Percentiles rank a stretch among this genome's conserved stretches.
Conservation (phyloP, 2,329 filamentous ascomycete species). For the Truncatella angustata region DNA sequence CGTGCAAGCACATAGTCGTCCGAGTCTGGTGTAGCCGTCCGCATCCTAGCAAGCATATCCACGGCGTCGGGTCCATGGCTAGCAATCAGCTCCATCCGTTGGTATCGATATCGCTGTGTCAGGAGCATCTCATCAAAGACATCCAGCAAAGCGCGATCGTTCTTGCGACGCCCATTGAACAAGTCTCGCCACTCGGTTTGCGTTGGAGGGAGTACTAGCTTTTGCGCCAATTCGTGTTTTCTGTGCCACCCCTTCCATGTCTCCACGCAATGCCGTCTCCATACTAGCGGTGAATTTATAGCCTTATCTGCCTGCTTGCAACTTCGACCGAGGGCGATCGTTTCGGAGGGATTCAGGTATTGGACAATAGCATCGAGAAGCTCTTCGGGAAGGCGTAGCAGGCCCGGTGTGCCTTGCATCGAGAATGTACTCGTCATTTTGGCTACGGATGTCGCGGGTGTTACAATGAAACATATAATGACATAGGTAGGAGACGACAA, state of each 20-base stretch:
- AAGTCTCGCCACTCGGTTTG: constrained; percentile 54
- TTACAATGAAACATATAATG: no score
- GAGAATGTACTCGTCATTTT: no score
- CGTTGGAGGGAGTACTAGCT: constrained; percentile 37
- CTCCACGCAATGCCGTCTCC: constrained; percentile 56
- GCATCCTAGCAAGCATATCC: constrained; percentile 49
- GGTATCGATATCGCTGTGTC: constrained; percentile 52
- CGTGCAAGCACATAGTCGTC: constrained; percentile 60
- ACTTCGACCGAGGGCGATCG: constrained; percentile 45
- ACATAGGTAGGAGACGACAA: no score
- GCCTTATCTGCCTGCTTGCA: constrained; percentile 49
- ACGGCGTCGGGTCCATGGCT: constrained; percentile 60
- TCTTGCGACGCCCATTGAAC: constrained; percentile 35
- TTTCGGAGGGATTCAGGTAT: constrained; percentile 25
- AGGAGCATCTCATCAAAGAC: constrained; percentile 52
- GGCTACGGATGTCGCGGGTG: no score
- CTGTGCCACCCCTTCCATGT: constrained; percentile 56
- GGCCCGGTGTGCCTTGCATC: not conserved
- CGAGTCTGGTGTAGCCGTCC: constrained; percentile 45
- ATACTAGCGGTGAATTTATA: constrained; percentile 55
- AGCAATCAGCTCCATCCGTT: constrained; percentile 54
- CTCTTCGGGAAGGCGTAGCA: constrained; percentile 54
- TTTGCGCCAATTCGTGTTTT: constrained; percentile 39
- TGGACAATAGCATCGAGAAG: constrained; percentile 58
- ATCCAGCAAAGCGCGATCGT: constrained; percentile 33